Evolutionary conservation across 495 filamentous ascomycete species (phyloP).

Genomic region (Venustampulla echinocandica): DNA sequence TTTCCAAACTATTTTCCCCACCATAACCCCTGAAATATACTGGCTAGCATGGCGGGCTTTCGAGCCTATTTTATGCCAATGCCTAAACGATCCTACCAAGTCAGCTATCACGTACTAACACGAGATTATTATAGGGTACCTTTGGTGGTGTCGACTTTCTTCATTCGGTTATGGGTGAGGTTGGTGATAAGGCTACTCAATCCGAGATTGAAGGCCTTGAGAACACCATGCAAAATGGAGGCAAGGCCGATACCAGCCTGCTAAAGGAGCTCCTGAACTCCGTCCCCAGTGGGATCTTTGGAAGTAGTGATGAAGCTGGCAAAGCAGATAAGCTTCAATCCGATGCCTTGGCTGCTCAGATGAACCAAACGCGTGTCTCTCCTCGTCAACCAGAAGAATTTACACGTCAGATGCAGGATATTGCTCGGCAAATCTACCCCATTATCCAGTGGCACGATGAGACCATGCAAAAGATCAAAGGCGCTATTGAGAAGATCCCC

Average conservation of each 20-base stretch:
- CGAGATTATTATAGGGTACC: too few species aligned
- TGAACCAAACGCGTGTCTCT: conserved; percentile 54
- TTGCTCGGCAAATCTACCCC: conserved; percentile 70
- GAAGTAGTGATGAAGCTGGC: conserved; percentile 55
- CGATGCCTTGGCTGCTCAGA: conserved; percentile 58
- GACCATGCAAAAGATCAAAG: conserved; percentile 65
- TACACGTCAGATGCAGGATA: conserved; percentile 54
- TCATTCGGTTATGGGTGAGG: conserved; percentile 81
- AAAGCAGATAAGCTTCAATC: conserved; percentile 57
- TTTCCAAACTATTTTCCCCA: too few species aligned
- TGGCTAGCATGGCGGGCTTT: too few species aligned
- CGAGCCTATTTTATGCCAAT: too few species aligned
- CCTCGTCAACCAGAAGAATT: conserved; percentile 71
- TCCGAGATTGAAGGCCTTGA: conserved; percentile 79
- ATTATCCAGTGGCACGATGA: conserved; percentile 84
- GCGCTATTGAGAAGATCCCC: conserved; percentile 72
- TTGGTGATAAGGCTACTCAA: conserved; percentile 81
- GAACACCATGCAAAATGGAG: conserved; percentile 55
- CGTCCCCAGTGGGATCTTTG: conserved; percentile 68
- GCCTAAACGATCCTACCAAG: too few species aligned
- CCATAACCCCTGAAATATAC: too few species aligned
- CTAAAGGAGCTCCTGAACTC: conserved; percentile 68
- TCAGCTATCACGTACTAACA: too few species aligned
- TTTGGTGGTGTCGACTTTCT: conserved; percentile 93
- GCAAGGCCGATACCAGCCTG: conserved; percentile 49